Conservation (phyloP, 768 basidiomycete species). For the Pulveroboletus frians region DNA sequence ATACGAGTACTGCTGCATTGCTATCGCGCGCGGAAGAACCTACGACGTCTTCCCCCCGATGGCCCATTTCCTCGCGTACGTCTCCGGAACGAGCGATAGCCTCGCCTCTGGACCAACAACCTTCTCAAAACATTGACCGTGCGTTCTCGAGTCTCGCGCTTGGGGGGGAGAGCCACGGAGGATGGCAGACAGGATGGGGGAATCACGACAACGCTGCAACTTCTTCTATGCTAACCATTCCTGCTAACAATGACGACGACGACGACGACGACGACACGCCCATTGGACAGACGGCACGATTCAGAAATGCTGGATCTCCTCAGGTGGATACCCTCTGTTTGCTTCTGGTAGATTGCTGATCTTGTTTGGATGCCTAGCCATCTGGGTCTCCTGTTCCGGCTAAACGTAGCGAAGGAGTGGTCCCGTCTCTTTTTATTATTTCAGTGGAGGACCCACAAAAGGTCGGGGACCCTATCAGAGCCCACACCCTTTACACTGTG, state of each 20-base stretch:
- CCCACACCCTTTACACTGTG: slow-evolving; percentile 96
- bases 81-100: slow-evolving; percentile 26
- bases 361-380: slow-evolving; percentile 4
- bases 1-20: slow-evolving; percentile 7
- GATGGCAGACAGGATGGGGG: slow-evolving; percentile 52
- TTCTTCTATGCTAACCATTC: slow-evolving; percentile 19
- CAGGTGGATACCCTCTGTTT: slow-evolving; percentile 8
- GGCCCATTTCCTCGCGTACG: slow-evolving; percentile 10
- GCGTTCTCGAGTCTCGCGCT: slow-evolving; percentile 42
- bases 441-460: slow-evolving; percentile 96
- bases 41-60: slow-evolving; percentile 8
- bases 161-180: slow-evolving; percentile 42
- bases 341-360: neutral
- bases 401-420: slow-evolving; percentile 36
- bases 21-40: slow-evolving; percentile 13
- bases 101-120: slow-evolving; percentile 28
- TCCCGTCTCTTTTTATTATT: slow-evolving; percentile 75
- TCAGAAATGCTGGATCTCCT: slow-evolving; percentile 27
- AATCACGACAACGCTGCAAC: slow-evolving; percentile 26
- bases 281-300: slow-evolving; percentile 44
- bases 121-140: slow-evolving; percentile 22
- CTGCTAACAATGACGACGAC: slow-evolving; percentile 22
- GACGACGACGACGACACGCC: slow-evolving; percentile 68
- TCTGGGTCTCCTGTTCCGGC: slow-evolving; percentile 12
- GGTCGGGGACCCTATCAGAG: slow-evolving; percentile 91